Percentiles rank a stretch among this genome's conserved stretches.
Conservation (phyloP, 768 basidiomycete species). For the Amyloporia xantha region DNA sequence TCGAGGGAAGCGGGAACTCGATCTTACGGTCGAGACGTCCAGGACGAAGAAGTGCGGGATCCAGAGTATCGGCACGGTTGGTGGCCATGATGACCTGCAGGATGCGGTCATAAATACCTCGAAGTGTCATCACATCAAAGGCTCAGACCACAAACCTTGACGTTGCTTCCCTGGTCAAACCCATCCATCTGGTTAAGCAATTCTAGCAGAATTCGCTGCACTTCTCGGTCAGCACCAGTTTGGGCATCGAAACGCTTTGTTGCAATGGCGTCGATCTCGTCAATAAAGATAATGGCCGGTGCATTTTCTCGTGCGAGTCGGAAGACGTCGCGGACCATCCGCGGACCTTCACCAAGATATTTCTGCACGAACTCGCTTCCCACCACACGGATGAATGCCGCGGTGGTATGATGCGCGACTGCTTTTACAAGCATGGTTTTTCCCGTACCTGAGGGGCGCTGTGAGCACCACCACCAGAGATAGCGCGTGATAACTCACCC, state of each 20-base stretch:
- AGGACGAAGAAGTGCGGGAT: slow-evolving; percentile 94
- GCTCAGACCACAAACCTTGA: slow-evolving; percentile 61
- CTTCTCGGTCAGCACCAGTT: slow-evolving; percentile 97
- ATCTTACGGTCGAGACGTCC: slow-evolving; percentile 98
- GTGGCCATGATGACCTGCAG: slow-evolving; percentile 98
- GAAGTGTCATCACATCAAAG: neutral
- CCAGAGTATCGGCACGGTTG: slow-evolving; percentile 95
- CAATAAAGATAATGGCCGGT: slow-evolving; percentile 98
- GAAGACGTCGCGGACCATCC: slow-evolving; percentile 99
- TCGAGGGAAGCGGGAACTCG: slow-evolving; percentile 91
- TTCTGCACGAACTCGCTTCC: slow-evolving; percentile 99
- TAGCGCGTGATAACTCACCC: slow-evolving; percentile 40
- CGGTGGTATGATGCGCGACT: slow-evolving; percentile 97
- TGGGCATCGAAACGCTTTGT: slow-evolving; percentile 99
- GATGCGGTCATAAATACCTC: slow-evolving; percentile 3
- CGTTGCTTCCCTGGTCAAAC: slow-evolving; percentile 97
- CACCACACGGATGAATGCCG: slow-evolving; percentile 95
- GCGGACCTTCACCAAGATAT: slow-evolving; percentile 97
- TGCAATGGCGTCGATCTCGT: slow-evolving; percentile 97
- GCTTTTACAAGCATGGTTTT: slow-evolving; percentile 99
- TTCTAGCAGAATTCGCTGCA: slow-evolving; percentile 96
- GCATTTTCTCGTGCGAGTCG: slow-evolving; percentile 95
- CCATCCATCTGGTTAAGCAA: slow-evolving; percentile 99
- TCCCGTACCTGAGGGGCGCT: slow-evolving; percentile 66
- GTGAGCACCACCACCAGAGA: neutral